Base-by-base conservation (phyloP, 2,329 filamentous ascomycete genomes). In the Arthrobotrys conoides region DNA sequence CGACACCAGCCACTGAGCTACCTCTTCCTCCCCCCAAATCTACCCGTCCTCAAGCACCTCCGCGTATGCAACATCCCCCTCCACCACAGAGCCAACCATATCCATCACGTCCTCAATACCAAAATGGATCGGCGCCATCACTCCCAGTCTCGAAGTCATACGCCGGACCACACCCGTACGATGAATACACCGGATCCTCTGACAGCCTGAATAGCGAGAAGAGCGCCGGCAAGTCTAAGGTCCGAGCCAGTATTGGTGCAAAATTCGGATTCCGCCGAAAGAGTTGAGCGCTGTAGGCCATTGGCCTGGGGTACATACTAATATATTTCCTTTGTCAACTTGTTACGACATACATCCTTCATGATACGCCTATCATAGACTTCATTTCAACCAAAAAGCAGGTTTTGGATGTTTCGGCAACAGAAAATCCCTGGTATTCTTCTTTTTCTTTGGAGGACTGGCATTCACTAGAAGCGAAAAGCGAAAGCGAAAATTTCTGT, bases 211-310 rank as follows among this genome's bases (percentile, higher is more conserved):
- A 65, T 30, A 77, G 73, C 46, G 73, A 77, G 0, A 53, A 61
- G 22, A 63, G 53, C 8, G 38, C 38, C 16, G 66, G 72, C 49
- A 77, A 71, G 46, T 55, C 67, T 14, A 77, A 71, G 55, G 48
- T 49, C 53, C 67, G 73, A 20, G 49, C 38, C 44, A 71, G 73
- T 36, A 71, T 77, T 33, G 73, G 73, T 20, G 73, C 67, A 16
- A 77, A 77, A 46, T 53, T 77, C 48, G 73, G 73, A 2, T 77
- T 77, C 63, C 73, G 67, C 27, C 59, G 46, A 57, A 68, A 46
- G 41, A 71, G 55, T 48, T 69, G 51, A 59, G 6, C 22, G 48
- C 24, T 5, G 22, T 36, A 51, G 2, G 9, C 14, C 16, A 12
- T 30, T 18, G 6, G 16, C 0, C 14, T 16, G 18, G 5, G 14